Percentiles rank a stretch among this genome's conserved stretches.
These are phyloP conservation scores for Alternaria tenuissima DNA, from an alignment of 2,329 filamentous ascomycete genomes.

Conservation along the genomic window DNA sequence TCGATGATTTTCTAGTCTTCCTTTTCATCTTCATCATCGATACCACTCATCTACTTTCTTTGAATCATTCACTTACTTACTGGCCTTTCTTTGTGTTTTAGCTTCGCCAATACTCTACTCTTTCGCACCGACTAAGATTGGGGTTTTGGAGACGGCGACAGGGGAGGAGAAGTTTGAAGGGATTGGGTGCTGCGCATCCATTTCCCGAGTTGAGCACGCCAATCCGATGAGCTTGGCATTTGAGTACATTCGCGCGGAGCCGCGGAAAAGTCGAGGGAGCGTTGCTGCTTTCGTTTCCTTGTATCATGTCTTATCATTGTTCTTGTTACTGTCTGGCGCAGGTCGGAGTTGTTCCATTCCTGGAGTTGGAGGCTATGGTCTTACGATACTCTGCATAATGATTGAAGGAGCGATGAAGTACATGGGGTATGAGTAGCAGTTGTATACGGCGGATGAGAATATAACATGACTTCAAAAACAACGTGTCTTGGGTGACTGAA, in stretches of 20 bases:
- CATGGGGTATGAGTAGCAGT: conserved; percentile 12
- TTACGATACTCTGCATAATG: conserved; percentile 40
- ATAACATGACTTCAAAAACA: conserved; percentile 24
- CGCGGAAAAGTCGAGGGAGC: background rate
- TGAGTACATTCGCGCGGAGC: background rate
- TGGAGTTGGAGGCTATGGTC: conserved; percentile 15
- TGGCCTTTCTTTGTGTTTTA: conserved; percentile 35
- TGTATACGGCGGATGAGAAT: conserved; percentile 13
- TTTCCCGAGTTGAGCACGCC: conserved; percentile 5
- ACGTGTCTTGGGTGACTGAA: background rate
- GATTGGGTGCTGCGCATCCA: conserved; percentile 29
- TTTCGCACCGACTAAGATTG: conserved; percentile 33
- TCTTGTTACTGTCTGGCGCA: conserved; percentile 17
- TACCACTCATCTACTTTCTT: conserved; percentile 27
- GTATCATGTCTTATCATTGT: conserved; percentile 10
- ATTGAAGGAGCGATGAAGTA: conserved; percentile 25
- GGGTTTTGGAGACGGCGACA: conserved; percentile 25
- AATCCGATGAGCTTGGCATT: conserved; percentile 3
- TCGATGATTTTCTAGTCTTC: conserved; percentile 52
- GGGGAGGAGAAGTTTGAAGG: conserved; percentile 15
- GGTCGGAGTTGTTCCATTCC: conserved; percentile 10
- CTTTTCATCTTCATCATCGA: conserved; percentile 31
- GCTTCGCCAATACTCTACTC: conserved; percentile 27
- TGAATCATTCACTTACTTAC: conserved; percentile 38
- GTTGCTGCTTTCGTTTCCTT: conserved; percentile 3